phyloP scores from a whole-genome alignment of 2,329 filamentous ascomycete species.

The Tricladium varicosporioides region DNA sequence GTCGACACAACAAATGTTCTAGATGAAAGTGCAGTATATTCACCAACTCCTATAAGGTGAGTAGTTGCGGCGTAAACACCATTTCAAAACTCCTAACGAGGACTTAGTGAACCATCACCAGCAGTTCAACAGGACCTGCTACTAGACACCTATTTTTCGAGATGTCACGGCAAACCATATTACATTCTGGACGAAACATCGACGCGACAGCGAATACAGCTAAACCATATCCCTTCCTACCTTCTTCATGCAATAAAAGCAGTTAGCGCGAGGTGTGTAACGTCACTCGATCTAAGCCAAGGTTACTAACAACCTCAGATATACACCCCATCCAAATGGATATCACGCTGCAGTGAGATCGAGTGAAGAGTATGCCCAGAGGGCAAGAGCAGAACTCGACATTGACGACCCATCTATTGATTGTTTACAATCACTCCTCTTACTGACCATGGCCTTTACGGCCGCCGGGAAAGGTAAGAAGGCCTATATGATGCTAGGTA shows the following conservation, averaged over 20 bases:
- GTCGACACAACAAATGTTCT: conserved; percentile 39
- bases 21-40: conserved; percentile 42
- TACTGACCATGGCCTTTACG: conserved; percentile 74
- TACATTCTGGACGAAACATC: conserved; percentile 76
- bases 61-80: conserved; percentile 8
- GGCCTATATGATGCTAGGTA: conserved; percentile 83
- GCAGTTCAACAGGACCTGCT: conserved; percentile 58
- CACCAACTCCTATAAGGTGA: conserved; percentile 41
- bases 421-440: conserved; percentile 69
- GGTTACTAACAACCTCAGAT: conserved; percentile 47
- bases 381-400: conserved; percentile 68
- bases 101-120: conserved; percentile 44
- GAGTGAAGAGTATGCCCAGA: conserved; percentile 71
- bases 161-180: conserved; percentile 79
- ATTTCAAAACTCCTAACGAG: conserved; percentile 14
- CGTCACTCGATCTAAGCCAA: neutral
- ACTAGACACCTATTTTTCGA: conserved; percentile 75
- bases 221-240: conserved; percentile 49
- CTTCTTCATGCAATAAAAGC: conserved; percentile 58
- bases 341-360: conserved; percentile 65
- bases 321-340: conserved; percentile 65
- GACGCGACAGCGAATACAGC: conserved; percentile 68
- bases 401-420: conserved; percentile 80
- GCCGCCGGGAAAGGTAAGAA: conserved; percentile 79
- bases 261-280: conserved; percentile 56